Conservation (phyloP, 202 grass and related monocot genomes). For the Schoenoplectus tabernaemontani region DNA sequence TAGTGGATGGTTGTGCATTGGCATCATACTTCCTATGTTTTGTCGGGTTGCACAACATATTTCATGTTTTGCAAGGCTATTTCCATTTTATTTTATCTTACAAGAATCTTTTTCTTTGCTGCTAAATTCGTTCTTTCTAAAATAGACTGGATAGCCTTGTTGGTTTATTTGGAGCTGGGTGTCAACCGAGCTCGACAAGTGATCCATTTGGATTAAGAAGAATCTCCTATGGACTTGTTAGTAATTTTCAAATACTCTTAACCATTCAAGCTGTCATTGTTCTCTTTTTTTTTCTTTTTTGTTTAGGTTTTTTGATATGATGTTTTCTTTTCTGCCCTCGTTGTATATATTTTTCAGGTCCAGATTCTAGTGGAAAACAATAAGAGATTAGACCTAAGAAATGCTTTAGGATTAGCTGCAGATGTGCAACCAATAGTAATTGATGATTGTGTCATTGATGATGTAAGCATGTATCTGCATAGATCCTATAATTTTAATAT, state of each 20-base stretch:
- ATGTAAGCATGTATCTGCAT: conserved; percentile 41
- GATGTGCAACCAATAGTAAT: conserved; percentile 62
- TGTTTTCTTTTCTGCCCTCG: neutral
- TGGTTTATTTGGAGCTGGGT: conserved; percentile 97
- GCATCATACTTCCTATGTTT: neutral
- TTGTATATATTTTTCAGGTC: conserved; percentile 49
- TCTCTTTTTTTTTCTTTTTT: too few species aligned
- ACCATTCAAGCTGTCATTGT: neutral
- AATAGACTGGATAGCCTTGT: conserved; percentile 87
- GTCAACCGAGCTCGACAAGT: conserved; percentile 86
- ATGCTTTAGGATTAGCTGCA: conserved; percentile 58
- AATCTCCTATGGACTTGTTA: conserved; percentile 83
- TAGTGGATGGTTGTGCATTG: neutral
- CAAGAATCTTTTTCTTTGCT: neutral
- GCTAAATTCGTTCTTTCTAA: conserved; percentile 8
- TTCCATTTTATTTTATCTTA: neutral
- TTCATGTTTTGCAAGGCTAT: neutral
- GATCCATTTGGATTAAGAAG: conserved; percentile 90
- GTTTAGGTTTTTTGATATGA: neutral
- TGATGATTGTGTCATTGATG: conserved; percentile 41
- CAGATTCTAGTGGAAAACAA: conserved; percentile 93
- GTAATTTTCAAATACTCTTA: conserved; percentile 23
- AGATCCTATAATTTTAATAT: neutral
- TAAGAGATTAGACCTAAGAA: conserved; percentile 63
- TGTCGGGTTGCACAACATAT: neutral